phyloP scores from a whole-genome alignment of 129 eudicot genomes.

The Tagetes patula region DNA sequence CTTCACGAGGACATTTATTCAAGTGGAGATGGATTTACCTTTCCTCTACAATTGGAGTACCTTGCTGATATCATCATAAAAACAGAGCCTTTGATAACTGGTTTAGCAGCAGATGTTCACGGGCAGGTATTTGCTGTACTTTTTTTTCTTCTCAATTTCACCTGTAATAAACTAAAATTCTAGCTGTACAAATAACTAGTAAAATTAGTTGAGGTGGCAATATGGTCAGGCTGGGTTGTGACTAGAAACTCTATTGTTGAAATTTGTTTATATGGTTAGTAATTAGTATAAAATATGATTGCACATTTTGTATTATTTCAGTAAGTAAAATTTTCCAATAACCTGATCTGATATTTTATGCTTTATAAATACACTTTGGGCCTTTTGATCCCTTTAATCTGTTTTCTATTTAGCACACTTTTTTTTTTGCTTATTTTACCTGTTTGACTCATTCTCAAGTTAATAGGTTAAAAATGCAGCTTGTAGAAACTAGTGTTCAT shows the following conservation, averaged over 20 bases:
- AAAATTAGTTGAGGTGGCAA: background rate
- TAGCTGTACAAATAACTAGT: background rate
- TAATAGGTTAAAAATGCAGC: background rate
- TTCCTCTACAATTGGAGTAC: slow-evolving; percentile 63
- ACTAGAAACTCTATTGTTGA: background rate
- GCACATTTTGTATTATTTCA: background rate
- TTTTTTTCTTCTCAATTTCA: background rate
- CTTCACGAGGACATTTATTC: slow-evolving; percentile 77
- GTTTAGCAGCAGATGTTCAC: slow-evolving; percentile 92
- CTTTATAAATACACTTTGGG: background rate
- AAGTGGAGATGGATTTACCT: slow-evolving; percentile 43
- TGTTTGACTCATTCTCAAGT: background rate
- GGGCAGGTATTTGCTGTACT: slow-evolving; percentile 65
- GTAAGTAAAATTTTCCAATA: background rate
- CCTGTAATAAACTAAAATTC: background rate
- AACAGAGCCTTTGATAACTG: slow-evolving; percentile 84
- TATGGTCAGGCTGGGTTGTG: background rate
- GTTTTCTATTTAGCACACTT: background rate
- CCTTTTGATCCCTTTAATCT: background rate
- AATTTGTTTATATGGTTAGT: background rate
- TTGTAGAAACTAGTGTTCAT: background rate
- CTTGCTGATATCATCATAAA: slow-evolving; percentile 66
- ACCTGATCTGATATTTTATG: background rate
- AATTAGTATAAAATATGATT: background rate
- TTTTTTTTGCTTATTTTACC: background rate